Evolutionary conservation across 192 early-diverging fungal species (phyloP).

Genomic region (Coemansia sp.): DNA sequence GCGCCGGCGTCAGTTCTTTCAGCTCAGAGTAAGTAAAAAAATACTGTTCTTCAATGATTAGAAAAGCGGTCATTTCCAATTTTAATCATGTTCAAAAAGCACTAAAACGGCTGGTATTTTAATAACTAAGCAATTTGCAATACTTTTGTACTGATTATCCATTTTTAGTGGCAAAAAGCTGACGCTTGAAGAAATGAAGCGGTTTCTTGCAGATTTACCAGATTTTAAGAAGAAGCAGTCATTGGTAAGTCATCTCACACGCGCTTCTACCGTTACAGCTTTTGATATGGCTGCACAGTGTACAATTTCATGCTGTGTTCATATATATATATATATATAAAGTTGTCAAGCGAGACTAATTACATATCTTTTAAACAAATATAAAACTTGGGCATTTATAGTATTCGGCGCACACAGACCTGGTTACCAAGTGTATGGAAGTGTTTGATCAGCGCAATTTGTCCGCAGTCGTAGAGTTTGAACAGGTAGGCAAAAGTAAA

Average conservation of each 20-base stretch:
- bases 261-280: too few relatives aligned
- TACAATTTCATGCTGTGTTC: too few relatives aligned
- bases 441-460: constrained; percentile 33
- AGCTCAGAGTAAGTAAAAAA: constrained; percentile 24
- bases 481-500: constrained; percentile 39
- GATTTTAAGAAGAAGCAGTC: constrained; percentile 52
- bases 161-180: constrained; percentile 30
- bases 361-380: too few relatives aligned
- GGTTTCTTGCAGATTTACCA: constrained; percentile 44
- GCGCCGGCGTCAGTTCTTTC: constrained; percentile 25
- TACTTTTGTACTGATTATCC: too few relatives aligned
- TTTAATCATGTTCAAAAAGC: too few relatives aligned
- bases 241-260: constrained; percentile 51
- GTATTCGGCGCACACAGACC: constrained; percentile 55
- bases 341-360: too few relatives aligned
- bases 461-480: constrained; percentile 38
- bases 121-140: too few relatives aligned
- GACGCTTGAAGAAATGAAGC: constrained; percentile 40
- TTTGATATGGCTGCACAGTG: too few relatives aligned
- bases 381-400: too few relatives aligned
- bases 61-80: not conserved
- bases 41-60: not conserved
- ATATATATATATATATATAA: too few relatives aligned
- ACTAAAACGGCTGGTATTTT: too few relatives aligned
- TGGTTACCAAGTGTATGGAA: constrained; percentile 50